Evolutionary conservation across 169 alveolate species (phyloP), one percentile per base, ranked within the genome.

Genomic region (Plasmodium gallinaceum): DNA sequence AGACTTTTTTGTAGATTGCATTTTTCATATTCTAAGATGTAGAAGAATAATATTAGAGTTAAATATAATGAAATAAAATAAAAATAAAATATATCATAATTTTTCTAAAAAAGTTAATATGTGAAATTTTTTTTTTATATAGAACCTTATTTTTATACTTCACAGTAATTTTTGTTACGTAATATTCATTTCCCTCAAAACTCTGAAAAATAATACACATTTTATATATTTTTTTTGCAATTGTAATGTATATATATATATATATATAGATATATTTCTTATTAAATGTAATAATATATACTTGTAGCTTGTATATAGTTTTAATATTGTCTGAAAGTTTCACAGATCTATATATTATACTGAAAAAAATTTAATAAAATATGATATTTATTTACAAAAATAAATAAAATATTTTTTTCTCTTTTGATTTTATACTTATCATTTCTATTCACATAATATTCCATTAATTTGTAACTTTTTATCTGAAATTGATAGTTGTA

Each of bases 151-250:
- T 61, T 51, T 9, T 24, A 65, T 83, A 83, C 48, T 83, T 83
- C 16, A 83, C 70, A 32, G 91, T 65, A 16, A 83, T 69, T 58
- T 83, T 83, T 37, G 51, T 69, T 32, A 42, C 91, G 46, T 83
- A 83, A 60, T 83, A 83, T 26, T 83, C 91, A 45, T 83, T 57
- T 46, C 91, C 76, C 12, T 83, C 69, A 62, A 68, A 83, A 45
- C 39, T 66, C 91, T 83, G 61, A 7, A 42, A 68, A 37, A 12
- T 61, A 51, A 58, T 24, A 37, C 10, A 16, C 14, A 0, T 7
- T 32, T 32, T 2, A 32, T 32, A 32, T 32, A 32, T 32, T 32
- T 32, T 32, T 32, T 32, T 32, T 58, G 20, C 3, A 22, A 16
- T n/a, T 16, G n/a, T n/a, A n/a, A n/a, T n/a, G n/a, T n/a, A n/a